These are phyloP conservation scores for Plectranthus barbatus DNA, from an alignment of 257 asterid species.

Conservation along the genomic window DNA sequence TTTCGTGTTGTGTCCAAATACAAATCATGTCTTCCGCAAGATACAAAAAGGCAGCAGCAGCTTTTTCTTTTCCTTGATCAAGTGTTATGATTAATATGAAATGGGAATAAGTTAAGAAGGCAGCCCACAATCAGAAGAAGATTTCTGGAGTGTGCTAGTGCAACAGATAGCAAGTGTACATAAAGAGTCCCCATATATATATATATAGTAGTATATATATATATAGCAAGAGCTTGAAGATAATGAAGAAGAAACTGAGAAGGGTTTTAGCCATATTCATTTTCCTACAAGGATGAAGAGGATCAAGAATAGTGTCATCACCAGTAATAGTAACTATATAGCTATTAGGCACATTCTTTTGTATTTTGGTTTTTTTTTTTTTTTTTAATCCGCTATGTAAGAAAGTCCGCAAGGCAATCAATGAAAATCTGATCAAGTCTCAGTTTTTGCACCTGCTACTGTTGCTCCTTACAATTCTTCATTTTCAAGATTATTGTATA, in stretches of 20 bases:
- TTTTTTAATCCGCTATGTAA: constrained; percentile 13
- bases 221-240: constrained; percentile 7
- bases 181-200: background rate
- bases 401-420: constrained; percentile 59
- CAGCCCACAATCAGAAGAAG: constrained; percentile 23
- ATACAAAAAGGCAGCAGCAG: background rate
- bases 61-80: constrained; percentile 4
- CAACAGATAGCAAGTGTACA: constrained; percentile 17
- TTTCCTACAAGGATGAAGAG: constrained; percentile 11
- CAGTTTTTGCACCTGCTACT: constrained; percentile 9
- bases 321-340: constrained; percentile 13
- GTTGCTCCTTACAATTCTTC: background rate
- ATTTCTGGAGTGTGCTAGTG: constrained; percentile 22
- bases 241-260: background rate
- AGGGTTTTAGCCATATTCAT: background rate
- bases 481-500: too few species aligned
- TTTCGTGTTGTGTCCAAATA: background rate
- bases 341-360: constrained; percentile 20
- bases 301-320: constrained; percentile 7
- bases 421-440: constrained; percentile 12
- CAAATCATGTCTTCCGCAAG: background rate
- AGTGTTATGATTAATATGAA: constrained; percentile 2
- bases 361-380: background rate
- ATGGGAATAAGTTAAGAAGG: background rate
- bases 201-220: background rate